Evolutionary conservation across 805 yeast genomes (phyloP), one percentile per base, ranked within the genome.

Genomic region (Peterozyma toletana): DNA sequence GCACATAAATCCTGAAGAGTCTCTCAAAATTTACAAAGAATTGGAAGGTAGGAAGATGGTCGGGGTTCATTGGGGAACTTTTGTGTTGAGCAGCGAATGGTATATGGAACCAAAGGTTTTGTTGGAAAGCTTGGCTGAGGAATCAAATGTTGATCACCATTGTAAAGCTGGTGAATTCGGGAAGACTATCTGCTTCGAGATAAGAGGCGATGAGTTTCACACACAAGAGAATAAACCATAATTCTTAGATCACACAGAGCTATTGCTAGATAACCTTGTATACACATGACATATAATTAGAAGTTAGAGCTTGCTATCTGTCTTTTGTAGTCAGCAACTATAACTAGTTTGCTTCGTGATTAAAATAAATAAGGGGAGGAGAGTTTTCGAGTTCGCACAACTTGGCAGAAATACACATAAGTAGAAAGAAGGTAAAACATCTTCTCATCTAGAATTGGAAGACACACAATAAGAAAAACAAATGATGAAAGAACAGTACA

Each of bases 61-160:
- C 41, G 98, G 98, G 1, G 88, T 91, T 30, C 98, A 91, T 62
- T 91, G 96, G 95, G 98, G 98, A 0, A 91, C 98, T 0, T 91
- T 89, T 63, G 80, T 88, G 21, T 64, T 91, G 52, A 85, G 96
- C 59, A 84, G 89, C 38, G 98, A 91, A 60, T 84, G 86, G 44
- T 87, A 83, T 50, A 58, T 86, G 33, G 98, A 90, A 59, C 97
- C 97, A 1, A 83, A 85, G 47, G 64, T 70, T 43, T 62, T 70
- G 54, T 61, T 90, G 35, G 73, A 71, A 38, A 60, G 66, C 38
- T 58, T 78, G 41, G 82, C 90, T 0, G 58, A 53, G 42, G 59
- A 51, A n/a, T 52, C 52, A 14, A 64, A 60, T 33, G 66, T 61
- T 42, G 52, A 52, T 0, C 55, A 67, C 34, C 63, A 66, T 48